Evolutionary conservation across 2,329 filamentous ascomycete species (phyloP).

Genomic region (Cladosporium sp.): DNA sequence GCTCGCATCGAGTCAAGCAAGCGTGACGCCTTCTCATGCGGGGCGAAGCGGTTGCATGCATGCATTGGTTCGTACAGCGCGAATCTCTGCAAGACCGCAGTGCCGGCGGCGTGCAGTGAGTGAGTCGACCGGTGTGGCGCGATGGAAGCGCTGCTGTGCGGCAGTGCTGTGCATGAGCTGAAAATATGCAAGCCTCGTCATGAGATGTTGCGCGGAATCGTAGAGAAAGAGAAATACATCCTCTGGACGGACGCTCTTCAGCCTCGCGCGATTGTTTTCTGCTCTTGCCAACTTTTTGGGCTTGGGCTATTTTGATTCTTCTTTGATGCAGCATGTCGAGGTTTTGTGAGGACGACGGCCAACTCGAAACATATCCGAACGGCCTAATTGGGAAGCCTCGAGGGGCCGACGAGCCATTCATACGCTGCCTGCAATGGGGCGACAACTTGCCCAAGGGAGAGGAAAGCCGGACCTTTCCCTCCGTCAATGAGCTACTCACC

Average conservation of each 20-base stretch:
- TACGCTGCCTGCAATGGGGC: neutral
- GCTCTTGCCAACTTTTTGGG: neutral
- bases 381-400: conserved; percentile 2
- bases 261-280: too few species aligned
- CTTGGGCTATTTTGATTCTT: neutral
- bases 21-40: too few species aligned
- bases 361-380: neutral
- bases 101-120: neutral
- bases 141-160: neutral
- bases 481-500: neutral
- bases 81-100: neutral
- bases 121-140: too few species aligned
- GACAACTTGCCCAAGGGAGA: neutral
- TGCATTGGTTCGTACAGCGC: too few species aligned
- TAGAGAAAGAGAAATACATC: too few species aligned
- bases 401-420: neutral
- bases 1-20: too few species aligned
- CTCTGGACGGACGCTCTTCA: too few species aligned
- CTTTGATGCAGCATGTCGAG: neutral
- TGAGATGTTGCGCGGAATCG: too few species aligned
- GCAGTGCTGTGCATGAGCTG: conserved; percentile 2
- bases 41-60: conserved; percentile 2
- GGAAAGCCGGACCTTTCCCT: neutral
- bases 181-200: conserved; percentile 3
- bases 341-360: conserved; percentile 4